Base-by-base conservation (phyloP, 2,329 filamentous ascomycete genomes). In the Fusarium stilboides region DNA sequence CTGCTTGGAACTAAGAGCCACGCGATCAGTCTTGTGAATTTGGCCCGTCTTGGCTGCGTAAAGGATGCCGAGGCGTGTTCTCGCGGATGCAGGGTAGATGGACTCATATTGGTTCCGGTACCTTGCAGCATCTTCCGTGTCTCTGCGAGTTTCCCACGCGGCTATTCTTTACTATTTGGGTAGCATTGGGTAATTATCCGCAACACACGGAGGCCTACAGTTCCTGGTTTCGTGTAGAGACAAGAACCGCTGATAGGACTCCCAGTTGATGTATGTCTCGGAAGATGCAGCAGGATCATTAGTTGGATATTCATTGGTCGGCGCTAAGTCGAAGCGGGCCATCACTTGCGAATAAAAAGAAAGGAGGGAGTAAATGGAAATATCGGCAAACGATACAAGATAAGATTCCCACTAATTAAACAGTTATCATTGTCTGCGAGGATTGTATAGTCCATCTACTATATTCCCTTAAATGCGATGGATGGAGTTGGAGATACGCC, bases 201-300 rank as follows among this genome's bases (percentile, higher is more conserved):
- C 24, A 26, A 20, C 28, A 22, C 24, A 12, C 22, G 10, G 6
- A 42, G 7, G 47, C 10, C 15, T 43, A 22, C 19, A 8, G 7
- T 34, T 65, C 5, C 59, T 44, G 15, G 28, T 31, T 36, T 34
- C 33, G n/a, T 24, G 20, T 34, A 46, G 20, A 40, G 28, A 45
- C 33, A 57, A 57, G 20, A n/a, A 50, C 24, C 36, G 17, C 44
- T 59, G 40, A 43, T 19, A 47, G n/a, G 54, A 36, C 33, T 62
- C 13, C 28, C 20, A 12, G n/a, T 17, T 15, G 19, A 65, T 47
- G 60, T 24, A 40, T 65, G 62, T 65, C 62, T 65, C 53, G 46
- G 53, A 62, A 49, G 62, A 42, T 39, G 42, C 60, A 53, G 36
- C 31, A 34, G 59, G 40, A 65, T 65, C 53, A 37, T 64, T 10